A percentile compares a stretch with the other conserved stretches of the same genome.
These are phyloP conservation scores for Acanthamoeba divionensis DNA, from an alignment of 208 protist species.

Conservation along the genomic window DNA sequence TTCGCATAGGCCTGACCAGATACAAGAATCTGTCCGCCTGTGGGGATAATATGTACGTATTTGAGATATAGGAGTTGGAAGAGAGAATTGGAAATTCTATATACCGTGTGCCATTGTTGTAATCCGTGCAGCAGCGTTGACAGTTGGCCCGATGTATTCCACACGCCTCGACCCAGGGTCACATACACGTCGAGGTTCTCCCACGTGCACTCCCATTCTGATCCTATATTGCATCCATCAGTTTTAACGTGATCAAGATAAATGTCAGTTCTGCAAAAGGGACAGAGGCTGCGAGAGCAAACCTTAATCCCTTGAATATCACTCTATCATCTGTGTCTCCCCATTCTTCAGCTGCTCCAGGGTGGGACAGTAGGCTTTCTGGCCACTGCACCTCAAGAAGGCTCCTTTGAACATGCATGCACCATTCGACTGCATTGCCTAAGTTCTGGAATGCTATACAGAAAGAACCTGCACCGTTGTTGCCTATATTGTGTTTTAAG, in stretches of 20 bases:
- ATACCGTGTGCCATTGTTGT: constrained; percentile 21
- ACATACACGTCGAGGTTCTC: not conserved
- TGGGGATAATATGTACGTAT: no score
- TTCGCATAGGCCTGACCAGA: not conserved
- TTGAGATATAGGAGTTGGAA: no score
- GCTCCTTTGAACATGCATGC: constrained; percentile 36
- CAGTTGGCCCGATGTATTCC: constrained; percentile 69
- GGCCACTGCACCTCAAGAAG: constrained; percentile 8
- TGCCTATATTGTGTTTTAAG: not conserved
- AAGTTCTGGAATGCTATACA: constrained; percentile 41
- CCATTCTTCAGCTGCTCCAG: not conserved
- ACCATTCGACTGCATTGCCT: constrained; percentile 5
- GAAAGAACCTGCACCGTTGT: constrained; percentile 34
- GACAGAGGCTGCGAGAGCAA: no score
- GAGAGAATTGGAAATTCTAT: no score
- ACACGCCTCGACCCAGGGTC: constrained; percentile 55
- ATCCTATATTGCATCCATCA: no score
- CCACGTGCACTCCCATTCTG: constrained; percentile 2
- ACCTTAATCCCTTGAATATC: constrained; percentile 6
- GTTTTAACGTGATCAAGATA: no score
- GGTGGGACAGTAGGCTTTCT: constrained; percentile 11
- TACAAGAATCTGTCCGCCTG: constrained; percentile 7
- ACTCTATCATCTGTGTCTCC: constrained; percentile 16
- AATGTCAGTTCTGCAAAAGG: no score
- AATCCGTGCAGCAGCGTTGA: constrained; percentile 42